A percentile compares a stretch with the other conserved stretches of the same genome.
Evolutionary conservation across 768 basidiomycete genomes (phyloP).

Genomic region (Suillus variegatus): DNA sequence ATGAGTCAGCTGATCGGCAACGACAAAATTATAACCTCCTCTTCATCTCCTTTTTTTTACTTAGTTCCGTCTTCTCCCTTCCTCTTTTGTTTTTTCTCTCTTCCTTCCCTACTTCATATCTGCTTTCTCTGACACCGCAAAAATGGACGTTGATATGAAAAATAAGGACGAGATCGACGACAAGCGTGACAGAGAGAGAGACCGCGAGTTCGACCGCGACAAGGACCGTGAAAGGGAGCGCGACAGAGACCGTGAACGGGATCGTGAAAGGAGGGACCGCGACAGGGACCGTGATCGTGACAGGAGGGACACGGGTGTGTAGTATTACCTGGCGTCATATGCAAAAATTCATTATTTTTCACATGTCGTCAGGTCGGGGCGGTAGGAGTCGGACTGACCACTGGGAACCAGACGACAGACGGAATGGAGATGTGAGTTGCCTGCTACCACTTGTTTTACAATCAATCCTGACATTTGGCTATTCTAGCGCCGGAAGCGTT

Average conservation of each 20-base stretch:
- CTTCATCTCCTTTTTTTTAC: conserved; percentile 12
- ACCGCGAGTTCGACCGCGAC: conserved; percentile 34
- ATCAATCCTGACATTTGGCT: not conserved
- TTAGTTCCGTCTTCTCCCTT: conserved; percentile 9
- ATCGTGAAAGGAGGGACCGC: conserved; percentile 44
- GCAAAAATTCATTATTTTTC: conserved; percentile 7
- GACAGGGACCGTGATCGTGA: conserved; percentile 48
- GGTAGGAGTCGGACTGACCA: conserved; percentile 55
- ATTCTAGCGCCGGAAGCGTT: conserved; percentile 65
- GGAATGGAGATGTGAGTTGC: conserved; percentile 65
- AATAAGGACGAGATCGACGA: conserved; percentile 73
- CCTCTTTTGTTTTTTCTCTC: conserved; percentile 8
- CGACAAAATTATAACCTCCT: conserved; percentile 10
- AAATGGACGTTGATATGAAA: conserved; percentile 85
- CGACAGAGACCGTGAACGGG: conserved; percentile 45
- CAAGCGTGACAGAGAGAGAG: conserved; percentile 44
- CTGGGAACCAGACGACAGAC: conserved; percentile 83
- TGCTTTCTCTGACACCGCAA: conserved; percentile 11
- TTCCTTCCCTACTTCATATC: conserved; percentile 9
- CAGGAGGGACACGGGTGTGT: conserved; percentile 60
- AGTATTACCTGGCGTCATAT: not conserved
- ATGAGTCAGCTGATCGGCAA: conserved; percentile 21
- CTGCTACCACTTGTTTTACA: not conserved
- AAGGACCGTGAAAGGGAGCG: conserved; percentile 43
- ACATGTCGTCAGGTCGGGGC: conserved; percentile 42